Evolutionary conservation across 2,329 filamentous ascomycete genomes (phyloP).

Genomic region (Hypoxylon sp.): DNA sequence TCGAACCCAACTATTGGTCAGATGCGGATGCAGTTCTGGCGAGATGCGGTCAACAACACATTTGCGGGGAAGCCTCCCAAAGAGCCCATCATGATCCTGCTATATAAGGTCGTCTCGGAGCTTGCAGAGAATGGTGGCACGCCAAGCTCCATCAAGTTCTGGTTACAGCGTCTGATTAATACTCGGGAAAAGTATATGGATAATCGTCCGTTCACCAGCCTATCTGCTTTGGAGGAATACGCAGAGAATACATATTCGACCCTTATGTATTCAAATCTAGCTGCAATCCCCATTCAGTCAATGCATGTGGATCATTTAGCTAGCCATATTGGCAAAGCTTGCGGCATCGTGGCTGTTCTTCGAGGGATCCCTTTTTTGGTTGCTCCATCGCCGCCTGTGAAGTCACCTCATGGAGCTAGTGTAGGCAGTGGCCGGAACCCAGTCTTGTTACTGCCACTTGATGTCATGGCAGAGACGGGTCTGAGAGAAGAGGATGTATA

Average conservation of each 20-base stretch:
- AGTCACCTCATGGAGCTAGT: conserved; percentile 57
- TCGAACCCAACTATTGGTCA: conserved; percentile 88
- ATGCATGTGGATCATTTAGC: conserved; percentile 92
- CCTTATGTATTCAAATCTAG: conserved; percentile 88
- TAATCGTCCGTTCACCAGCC: conserved; percentile 81
- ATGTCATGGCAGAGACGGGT: conserved; percentile 86
- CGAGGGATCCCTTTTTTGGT: conserved; percentile 90
- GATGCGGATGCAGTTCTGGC: conserved; percentile 96
- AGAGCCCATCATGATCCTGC: conserved; percentile 89
- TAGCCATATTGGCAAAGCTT: conserved; percentile 94
- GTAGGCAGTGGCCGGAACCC: conserved; percentile 59
- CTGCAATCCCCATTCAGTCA: conserved; percentile 81
- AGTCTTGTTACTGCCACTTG: conserved; percentile 82
- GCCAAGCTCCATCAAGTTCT: conserved; percentile 73
- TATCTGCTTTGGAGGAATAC: conserved; percentile 85
- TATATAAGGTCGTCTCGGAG: conserved; percentile 78
- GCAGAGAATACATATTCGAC: conserved; percentile 96
- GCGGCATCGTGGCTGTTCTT: conserved; percentile 87
- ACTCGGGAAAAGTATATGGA: conserved; percentile 86
- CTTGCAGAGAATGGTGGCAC: conserved; percentile 61
- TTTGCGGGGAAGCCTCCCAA: conserved; percentile 84
- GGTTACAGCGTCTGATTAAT: conserved; percentile 81
- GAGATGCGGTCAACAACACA: conserved; percentile 83
- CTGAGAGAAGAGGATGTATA: conserved; percentile 92
- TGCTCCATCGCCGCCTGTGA: conserved; percentile 72